Conservation (phyloP, 176 grass and related monocot species). For the Oryza longistaminata region DNA sequence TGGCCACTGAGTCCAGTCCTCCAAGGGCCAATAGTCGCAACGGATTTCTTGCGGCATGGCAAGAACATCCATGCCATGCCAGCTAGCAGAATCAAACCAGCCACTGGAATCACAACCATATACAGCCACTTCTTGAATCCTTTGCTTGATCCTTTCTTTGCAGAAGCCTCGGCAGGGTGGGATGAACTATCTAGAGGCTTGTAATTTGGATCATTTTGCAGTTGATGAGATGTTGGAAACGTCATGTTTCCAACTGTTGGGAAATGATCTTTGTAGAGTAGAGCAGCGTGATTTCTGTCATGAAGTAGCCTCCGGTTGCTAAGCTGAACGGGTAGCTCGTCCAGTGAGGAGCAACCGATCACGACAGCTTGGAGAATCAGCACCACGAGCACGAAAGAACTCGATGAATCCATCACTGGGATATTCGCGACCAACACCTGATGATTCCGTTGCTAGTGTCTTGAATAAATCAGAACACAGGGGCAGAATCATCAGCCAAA, state of each 20-base stretch:
- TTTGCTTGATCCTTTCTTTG: constrained; percentile 18
- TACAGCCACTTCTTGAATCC: constrained; percentile 45
- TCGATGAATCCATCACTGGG: constrained; percentile 38
- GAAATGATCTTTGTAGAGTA: constrained; percentile 26
- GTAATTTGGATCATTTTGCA: neutral
- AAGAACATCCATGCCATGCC: constrained; percentile 36
- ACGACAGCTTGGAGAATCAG: constrained; percentile 39
- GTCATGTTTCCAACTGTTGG: constrained; percentile 36
- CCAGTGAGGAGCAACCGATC: constrained; percentile 5
- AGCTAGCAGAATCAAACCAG: constrained; percentile 32
- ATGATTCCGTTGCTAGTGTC: neutral
- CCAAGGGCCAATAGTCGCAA: constrained; percentile 64
- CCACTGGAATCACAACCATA: constrained; percentile 41
- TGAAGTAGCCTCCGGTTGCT: constrained; percentile 54
- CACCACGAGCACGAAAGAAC: constrained; percentile 36
- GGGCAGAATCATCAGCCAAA: neutral
- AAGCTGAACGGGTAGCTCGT: constrained; percentile 11
- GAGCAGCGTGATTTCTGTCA: constrained; percentile 40
- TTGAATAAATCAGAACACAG: neutral
- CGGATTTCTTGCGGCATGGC: constrained; percentile 39
- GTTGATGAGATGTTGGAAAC: neutral
- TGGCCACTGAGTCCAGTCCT: constrained; percentile 85
- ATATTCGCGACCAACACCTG: constrained; percentile 4
- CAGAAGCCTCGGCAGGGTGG: neutral
- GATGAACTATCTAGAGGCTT: neutral